Evolutionary conservation across 2,329 filamentous ascomycete species (phyloP), one percentile per base, ranked within the genome.

Genomic region (Colletotrichum trifolii): DNA sequence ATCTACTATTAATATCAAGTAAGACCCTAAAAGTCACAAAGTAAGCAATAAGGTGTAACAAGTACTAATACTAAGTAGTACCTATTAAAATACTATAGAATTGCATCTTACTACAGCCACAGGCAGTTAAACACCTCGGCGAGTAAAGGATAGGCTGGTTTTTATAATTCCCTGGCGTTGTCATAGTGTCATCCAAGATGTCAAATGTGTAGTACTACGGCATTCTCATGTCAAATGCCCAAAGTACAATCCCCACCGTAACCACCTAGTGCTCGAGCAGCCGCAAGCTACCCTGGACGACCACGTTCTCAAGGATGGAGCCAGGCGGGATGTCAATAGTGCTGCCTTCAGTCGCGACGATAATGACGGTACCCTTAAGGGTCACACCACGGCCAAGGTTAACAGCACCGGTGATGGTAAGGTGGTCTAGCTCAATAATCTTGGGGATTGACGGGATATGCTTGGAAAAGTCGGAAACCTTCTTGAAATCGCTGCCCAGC

Each of bases 401-500:
- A 79, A 99, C 96, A 48, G 94, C 93, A 76, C 96, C 96, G 40
- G 96, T 99, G 74, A 99, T 97, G 76, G 96, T 99, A 66, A 99
- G 88, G 78, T 99, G 96, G 76, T 96, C 93, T 53, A 96, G 88
- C 84, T 96, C 93, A 71, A 96, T 89, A 73, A 96, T 94, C 87
- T 93, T 94, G 75, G 93, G 93, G 73, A 96, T 96, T 69, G 90
- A 93, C 10, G 91, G 86, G 72, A 96, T 94, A 77, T 91, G 91
- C 81, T 93, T 90, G 83, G 94, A 91, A 87, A 96, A 96, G 84
- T 94, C 96, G 1, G 95, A 98, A 43, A 99, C 96, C 90, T 99
- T 99, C 91, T 99, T 99, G 89, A 99, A 99, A 87, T 99, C 96
- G 75, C 89, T 90, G 73, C 96, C 96, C 59, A 99, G 91, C 91